Evolutionary conservation across 148 eudicot genomes (phyloP).

Genomic region (Camellia granthamiana): DNA sequence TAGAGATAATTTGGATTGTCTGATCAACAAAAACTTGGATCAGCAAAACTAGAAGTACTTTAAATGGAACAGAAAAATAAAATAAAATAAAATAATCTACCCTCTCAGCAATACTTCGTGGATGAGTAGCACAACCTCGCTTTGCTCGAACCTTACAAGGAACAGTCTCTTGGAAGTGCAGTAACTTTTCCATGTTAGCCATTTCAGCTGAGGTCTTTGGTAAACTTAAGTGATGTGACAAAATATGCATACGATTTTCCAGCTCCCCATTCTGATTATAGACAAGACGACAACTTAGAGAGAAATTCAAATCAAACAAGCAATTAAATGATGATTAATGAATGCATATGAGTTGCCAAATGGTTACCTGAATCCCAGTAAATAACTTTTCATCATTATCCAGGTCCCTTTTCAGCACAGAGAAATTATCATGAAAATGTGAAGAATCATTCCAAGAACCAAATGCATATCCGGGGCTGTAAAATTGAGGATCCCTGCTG

Average conservation of each 20-base stretch:
- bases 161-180: slow-evolving; percentile 73
- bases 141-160: slow-evolving; percentile 93
- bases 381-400: slow-evolving; percentile 25
- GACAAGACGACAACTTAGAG: neutral
- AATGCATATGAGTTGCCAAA: neutral
- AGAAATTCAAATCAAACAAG: neutral
- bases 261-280: slow-evolving; percentile 48
- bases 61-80: too few species aligned
- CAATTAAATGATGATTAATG: neutral
- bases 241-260: slow-evolving; percentile 31
- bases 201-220: slow-evolving; percentile 70
- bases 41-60: neutral
- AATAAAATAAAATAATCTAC: slow-evolving; percentile 28
- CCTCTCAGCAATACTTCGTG: slow-evolving; percentile 96
- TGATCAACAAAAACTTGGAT: neutral
- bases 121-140: slow-evolving; percentile 96
- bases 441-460: slow-evolving; percentile 50
- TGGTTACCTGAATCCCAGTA: slow-evolving; percentile 38
- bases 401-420: slow-evolving; percentile 31
- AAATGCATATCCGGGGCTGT: slow-evolving; percentile 38
- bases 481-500: slow-evolving; percentile 34
- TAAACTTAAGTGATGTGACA: slow-evolving; percentile 81
- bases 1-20: neutral
- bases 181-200: slow-evolving; percentile 61
- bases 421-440: slow-evolving; percentile 26